Base-by-base conservation (phyloP, 805 yeast species). In the Wickerhamiella parazyma region DNA sequence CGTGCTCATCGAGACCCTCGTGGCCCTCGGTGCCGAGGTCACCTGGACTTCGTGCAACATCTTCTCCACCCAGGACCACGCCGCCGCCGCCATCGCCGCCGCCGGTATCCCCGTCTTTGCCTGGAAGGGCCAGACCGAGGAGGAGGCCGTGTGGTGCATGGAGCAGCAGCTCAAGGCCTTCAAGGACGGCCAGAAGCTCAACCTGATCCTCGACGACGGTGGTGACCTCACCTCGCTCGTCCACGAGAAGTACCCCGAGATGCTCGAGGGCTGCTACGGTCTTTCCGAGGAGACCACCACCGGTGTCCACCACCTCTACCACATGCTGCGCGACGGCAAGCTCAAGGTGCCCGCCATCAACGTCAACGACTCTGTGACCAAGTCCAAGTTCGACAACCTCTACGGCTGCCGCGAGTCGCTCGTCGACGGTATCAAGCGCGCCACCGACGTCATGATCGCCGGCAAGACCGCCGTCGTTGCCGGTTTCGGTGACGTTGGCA, bases 71-170 rank as follows among this genome's bases (percentile, higher is more conserved):
- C 98, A 89, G 75, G 98, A 89, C 72, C 97, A 89, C 68, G 97
- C 97, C 58, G 97, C 98, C 60, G 96, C 98, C 62, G 97, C 97
- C 60, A 91, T 89, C 67, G 98, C 98, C 59, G 98, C 97, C 57
- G 69, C 95, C 56, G 98, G 98, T 72, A 93, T 89, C 49, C 97
- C 98, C 64, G 98, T 89, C 55, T 89, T 85, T 59, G 98, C 98
- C 61, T 89, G 98, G 98, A 89, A 89, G 78, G 97, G 98, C 67
- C 97, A 89, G 78, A 85, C 97, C 68, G 98, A 89, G 71, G 97
- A 89, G 75, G 98, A 89, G 75, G 91, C 89, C 78, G 65, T 76
- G 64, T 89, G 98, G 98, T 89, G 98, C 78, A 84, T 89, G 60
- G 96, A 91, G 75, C 97, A 89, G 75, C 97, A 91, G 76, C 80